phyloP scores from a whole-genome alignment of 2,329 filamentous ascomycete genomes.

The Aspergillus novoparasiticus region DNA sequence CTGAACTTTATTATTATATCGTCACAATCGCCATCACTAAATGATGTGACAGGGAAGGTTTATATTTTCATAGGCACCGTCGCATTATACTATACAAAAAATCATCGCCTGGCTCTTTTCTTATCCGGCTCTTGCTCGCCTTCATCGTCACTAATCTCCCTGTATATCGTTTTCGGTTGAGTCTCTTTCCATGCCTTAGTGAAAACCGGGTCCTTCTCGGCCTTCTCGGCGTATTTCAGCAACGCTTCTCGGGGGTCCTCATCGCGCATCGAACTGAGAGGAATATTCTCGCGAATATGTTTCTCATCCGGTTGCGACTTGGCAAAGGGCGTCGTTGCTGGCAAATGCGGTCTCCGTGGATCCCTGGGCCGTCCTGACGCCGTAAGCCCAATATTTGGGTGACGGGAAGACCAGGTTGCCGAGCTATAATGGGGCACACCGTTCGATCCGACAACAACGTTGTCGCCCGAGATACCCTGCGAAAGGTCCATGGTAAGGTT shows the following conservation, averaged over 20 bases:
- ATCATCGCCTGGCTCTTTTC: constrained; percentile 51
- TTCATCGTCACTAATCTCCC: constrained; percentile 85
- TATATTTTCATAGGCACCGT: neutral
- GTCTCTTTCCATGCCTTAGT: constrained; percentile 91
- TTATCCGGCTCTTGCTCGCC: constrained; percentile 67
- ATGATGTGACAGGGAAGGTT: neutral
- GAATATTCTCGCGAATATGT: constrained; percentile 85
- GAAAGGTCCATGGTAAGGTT: constrained; percentile 81
- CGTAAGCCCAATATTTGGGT: constrained; percentile 73
- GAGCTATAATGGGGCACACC: constrained; percentile 77
- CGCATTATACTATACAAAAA: neutral
- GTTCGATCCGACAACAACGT: constrained; percentile 69
- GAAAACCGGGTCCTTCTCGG: constrained; percentile 90
- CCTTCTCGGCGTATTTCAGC: constrained; percentile 91
- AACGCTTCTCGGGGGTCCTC: constrained; percentile 94
- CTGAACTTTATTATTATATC: neutral
- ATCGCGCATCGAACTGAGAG: constrained; percentile 88
- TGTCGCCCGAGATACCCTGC: constrained; percentile 79
- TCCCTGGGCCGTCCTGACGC: constrained; percentile 76
- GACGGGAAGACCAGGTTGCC: constrained; percentile 61
- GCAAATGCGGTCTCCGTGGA: constrained; percentile 81
- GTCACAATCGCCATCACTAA: neutral
- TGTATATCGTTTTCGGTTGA: constrained; percentile 89
- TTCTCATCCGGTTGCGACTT: constrained; percentile 88
- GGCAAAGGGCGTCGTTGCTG: constrained; percentile 82